Percentiles rank a stretch among this genome's conserved stretches.
Evolutionary conservation across 495 filamentous ascomycete genomes (phyloP).

Genomic region (Melanomma pulvis-pyrius): DNA sequence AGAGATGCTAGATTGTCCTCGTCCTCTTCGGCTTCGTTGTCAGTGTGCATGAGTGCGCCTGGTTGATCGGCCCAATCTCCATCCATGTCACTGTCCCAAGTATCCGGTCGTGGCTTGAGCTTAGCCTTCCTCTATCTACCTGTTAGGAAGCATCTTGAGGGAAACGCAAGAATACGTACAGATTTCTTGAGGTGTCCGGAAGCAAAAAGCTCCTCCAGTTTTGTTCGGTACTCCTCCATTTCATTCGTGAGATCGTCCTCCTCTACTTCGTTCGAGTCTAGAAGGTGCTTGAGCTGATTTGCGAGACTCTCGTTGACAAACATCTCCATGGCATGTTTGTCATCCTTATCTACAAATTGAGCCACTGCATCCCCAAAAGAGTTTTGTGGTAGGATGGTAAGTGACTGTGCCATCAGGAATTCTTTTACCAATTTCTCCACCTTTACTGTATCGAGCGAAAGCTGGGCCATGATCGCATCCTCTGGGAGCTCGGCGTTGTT

Average conservation of each 20-base stretch:
- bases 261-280: slow-evolving; percentile 64
- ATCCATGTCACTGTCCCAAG: slow-evolving; percentile 85
- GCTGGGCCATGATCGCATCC: slow-evolving; percentile 59
- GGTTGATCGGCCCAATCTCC: slow-evolving; percentile 83
- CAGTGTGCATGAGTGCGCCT: slow-evolving; percentile 64
- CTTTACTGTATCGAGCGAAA: slow-evolving; percentile 74
- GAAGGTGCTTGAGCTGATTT: slow-evolving; percentile 74
- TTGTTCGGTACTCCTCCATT: slow-evolving; percentile 30
- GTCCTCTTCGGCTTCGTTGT: slow-evolving; percentile 58
- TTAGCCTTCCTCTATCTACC: slow-evolving; percentile 54
- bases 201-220: slow-evolving; percentile 58
- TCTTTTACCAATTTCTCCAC: slow-evolving; percentile 87
- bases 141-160: slow-evolving; percentile 14
- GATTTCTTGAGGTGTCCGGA: slow-evolving; percentile 66
- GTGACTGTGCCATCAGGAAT: slow-evolving; percentile 77
- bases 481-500: slow-evolving; percentile 57
- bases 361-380: slow-evolving; percentile 90
- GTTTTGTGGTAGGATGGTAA: slow-evolving; percentile 88
- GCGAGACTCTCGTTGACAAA: slow-evolving; percentile 82
- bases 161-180: slow-evolving; percentile 30
- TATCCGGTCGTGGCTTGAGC: slow-evolving; percentile 73
- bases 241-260: slow-evolving; percentile 47
- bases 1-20: slow-evolving; percentile 49
- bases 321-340: slow-evolving; percentile 87
- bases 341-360: slow-evolving; percentile 93